These are phyloP conservation scores for Penicillium macrosclerotiorum DNA, from an alignment of 495 filamentous ascomycete species.

Conservation along the genomic window DNA sequence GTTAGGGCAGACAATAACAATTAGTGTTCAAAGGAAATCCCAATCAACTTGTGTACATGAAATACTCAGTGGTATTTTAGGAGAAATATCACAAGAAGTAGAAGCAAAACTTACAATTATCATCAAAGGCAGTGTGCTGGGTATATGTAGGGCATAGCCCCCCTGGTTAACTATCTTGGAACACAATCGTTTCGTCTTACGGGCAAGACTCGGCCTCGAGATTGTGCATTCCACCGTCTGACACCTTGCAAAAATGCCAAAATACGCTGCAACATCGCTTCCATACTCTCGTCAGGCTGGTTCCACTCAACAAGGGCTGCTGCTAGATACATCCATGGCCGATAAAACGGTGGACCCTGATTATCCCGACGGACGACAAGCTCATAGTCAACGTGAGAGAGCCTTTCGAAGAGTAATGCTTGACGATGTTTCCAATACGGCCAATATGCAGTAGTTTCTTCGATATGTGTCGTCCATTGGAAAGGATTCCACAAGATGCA, in stretches of 20 bases:
- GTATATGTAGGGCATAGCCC: too few species aligned
- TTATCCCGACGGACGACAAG: neutral
- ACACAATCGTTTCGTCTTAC: neutral
- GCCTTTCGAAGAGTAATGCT: too few species aligned
- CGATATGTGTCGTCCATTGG: too few species aligned
- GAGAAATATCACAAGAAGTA: neutral
- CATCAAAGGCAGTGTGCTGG: too few species aligned
- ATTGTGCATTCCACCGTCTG: neutral
- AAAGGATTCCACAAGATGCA: too few species aligned
- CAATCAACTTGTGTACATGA: too few species aligned
- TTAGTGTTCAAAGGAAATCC: too few species aligned
- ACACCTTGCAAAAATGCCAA: neutral
- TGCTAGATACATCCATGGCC: neutral
- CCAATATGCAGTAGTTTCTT: too few species aligned
- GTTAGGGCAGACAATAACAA: too few species aligned
- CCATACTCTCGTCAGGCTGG: neutral
- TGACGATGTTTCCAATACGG: too few species aligned
- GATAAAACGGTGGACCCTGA: neutral
- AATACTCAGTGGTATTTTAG: neutral
- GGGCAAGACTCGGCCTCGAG: neutral
- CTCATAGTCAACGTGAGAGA: neutral
- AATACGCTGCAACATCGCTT: neutral
- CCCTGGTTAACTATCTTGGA: neutral
- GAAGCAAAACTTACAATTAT: too few species aligned
- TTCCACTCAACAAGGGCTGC: neutral